A percentile compares a stretch with the other conserved stretches of the same genome.
phyloP scores from a whole-genome alignment of 208 protist species.

The Strigomonas culicis region DNA sequence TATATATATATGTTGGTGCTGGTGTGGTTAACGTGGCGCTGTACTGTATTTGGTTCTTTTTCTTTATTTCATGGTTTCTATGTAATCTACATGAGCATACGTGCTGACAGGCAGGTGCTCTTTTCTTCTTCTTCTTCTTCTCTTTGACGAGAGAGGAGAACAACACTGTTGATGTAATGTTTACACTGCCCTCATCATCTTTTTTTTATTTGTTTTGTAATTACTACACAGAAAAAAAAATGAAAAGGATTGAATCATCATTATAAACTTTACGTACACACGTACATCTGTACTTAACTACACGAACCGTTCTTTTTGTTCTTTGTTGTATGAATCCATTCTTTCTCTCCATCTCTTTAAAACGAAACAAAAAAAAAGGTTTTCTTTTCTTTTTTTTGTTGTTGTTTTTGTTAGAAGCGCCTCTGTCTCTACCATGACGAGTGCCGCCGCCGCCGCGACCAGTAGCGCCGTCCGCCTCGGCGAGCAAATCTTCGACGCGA shows the following conservation, averaged over 20 bases:
- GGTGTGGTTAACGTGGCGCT: too few relatives aligned
- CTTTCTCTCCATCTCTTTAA: neutral
- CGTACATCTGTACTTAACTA: neutral
- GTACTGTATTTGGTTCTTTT: too few relatives aligned
- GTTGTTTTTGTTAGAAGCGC: neutral
- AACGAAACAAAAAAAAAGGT: constrained; percentile 4
- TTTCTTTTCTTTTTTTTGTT: constrained; percentile 11
- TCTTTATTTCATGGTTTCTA: too few relatives aligned
- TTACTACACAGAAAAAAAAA: neutral
- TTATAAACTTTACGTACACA: neutral
- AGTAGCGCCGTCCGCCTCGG: constrained; percentile 41
- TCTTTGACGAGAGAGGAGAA: neutral
- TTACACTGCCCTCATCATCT: too few relatives aligned
- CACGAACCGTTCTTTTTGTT: too few relatives aligned
- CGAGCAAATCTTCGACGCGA: constrained; percentile 61
- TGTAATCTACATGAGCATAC: neutral
- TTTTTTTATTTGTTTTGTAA: too few relatives aligned
- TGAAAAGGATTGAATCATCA: neutral
- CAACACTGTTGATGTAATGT: too few relatives aligned
- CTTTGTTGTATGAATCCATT: neutral
- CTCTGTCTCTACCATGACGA: constrained; percentile 2
- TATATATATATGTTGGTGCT: too few relatives aligned
- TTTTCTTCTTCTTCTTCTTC: neutral
- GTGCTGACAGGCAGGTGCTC: neutral
- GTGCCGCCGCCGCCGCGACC: neutral